Percentiles rank a stretch among this genome's conserved stretches.
These are phyloP conservation scores for Fraxinus nigra DNA, from an alignment of 305 asterid species.

Conservation along the genomic window DNA sequence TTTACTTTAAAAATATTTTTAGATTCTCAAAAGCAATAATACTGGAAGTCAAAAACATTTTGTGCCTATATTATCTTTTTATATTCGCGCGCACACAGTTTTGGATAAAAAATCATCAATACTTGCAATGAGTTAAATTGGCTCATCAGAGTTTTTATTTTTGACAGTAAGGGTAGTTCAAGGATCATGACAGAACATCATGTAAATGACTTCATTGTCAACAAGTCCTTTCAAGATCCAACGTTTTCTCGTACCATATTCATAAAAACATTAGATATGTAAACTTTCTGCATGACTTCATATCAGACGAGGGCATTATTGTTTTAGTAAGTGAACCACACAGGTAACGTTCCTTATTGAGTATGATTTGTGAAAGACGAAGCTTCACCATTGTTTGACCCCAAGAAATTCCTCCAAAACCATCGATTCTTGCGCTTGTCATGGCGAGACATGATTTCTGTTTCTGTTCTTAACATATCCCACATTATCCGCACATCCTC, in stretches of 20 bases:
- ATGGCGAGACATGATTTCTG: conserved; percentile 33
- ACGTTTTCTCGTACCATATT: neutral
- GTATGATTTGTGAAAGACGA: conserved; percentile 36
- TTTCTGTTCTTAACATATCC: conserved; percentile 53
- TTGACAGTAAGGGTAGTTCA: neutral
- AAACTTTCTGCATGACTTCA: neutral
- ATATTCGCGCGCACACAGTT: neutral
- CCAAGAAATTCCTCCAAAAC: conserved; percentile 41
- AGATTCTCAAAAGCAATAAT: neutral
- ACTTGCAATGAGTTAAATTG: conserved; percentile 14
- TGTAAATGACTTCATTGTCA: conserved; percentile 14
- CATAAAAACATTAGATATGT: conserved; percentile 6
- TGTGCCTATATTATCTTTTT: neutral
- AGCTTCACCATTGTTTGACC: conserved; percentile 32
- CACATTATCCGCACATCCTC: conserved; percentile 64
- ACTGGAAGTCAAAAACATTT: neutral
- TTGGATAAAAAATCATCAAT: neutral
- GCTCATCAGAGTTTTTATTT: neutral
- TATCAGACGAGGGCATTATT: neutral
- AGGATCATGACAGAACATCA: conserved; percentile 24
- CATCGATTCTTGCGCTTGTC: conserved; percentile 35
- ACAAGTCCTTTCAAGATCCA: neutral
- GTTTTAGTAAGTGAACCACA: neutral
- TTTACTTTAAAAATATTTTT: too few relatives aligned
- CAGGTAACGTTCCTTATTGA: conserved; percentile 19